These are phyloP conservation scores for Fulvia fulva DNA, from an alignment of 2,329 filamentous ascomycete genomes.

Conservation along the genomic window DNA sequence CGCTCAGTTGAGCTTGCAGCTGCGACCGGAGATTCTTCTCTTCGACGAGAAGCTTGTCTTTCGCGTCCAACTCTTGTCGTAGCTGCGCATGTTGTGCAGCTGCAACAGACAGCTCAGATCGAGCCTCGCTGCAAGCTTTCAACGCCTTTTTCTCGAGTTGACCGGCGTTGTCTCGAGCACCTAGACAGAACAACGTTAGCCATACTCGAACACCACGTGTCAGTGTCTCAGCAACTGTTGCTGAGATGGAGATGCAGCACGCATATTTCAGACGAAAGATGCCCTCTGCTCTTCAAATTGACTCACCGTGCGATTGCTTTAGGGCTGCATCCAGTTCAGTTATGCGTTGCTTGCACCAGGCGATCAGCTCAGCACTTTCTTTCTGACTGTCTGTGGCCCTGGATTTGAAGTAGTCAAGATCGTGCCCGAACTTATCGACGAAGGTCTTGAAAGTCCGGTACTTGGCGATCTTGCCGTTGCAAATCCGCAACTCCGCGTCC, in stretches of 20 bases:
- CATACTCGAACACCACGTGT: too few relatives aligned
- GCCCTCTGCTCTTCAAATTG: too few relatives aligned
- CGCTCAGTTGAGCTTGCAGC: constrained; percentile 21
- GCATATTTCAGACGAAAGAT: too few relatives aligned
- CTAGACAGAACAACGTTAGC: too few relatives aligned
- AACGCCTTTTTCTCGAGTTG: constrained; percentile 18
- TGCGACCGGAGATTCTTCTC: constrained; percentile 23
- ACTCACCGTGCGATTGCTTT: constrained; percentile 8
- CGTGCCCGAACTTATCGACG: constrained; percentile 23
- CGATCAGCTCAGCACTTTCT: constrained; percentile 10
- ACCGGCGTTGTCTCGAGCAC: constrained; percentile 16
- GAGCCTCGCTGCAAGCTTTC: constrained; percentile 14
- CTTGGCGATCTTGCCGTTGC: constrained; percentile 10
- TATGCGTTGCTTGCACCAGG: constrained; percentile 9
- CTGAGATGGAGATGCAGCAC: too few relatives aligned
- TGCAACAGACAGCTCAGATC: constrained; percentile 15
- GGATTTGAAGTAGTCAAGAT: constrained; percentile 19
- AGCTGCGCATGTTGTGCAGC: constrained; percentile 15
- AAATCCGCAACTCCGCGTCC: constrained; percentile 6
- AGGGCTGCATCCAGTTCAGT: constrained; percentile 10
- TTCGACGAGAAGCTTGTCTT: constrained; percentile 18
- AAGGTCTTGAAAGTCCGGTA: constrained; percentile 22
- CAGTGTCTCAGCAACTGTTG: too few relatives aligned
- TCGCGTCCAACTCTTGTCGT: constrained; percentile 21
- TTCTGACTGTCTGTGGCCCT: constrained; percentile 9